Evolutionary conservation across 2,329 filamentous ascomycete species (phyloP).

Genomic region (Stagonosporopsis rhizophila): DNA sequence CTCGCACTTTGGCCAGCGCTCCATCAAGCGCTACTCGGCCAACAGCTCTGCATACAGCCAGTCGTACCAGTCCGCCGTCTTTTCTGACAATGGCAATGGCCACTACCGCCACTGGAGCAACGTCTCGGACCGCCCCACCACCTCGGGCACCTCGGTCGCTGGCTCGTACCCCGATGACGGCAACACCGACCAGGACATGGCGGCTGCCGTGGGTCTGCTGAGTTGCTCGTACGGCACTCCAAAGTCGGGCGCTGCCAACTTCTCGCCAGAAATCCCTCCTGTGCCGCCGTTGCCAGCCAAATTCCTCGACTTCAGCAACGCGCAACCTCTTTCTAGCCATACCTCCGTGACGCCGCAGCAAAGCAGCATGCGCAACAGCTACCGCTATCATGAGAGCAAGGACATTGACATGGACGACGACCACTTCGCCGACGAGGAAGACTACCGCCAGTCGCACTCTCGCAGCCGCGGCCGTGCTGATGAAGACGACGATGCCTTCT

Average conservation of each 20-base stretch:
- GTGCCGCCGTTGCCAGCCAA: slow-evolving; percentile 86
- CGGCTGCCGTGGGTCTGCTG: slow-evolving; percentile 86
- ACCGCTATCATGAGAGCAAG: slow-evolving; percentile 53
- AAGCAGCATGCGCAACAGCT: slow-evolving; percentile 69
- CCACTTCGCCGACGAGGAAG: slow-evolving; percentile 70
- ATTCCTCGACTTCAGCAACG: slow-evolving; percentile 70
- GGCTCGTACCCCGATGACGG: slow-evolving; percentile 77
- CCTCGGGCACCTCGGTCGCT: slow-evolving; percentile 65
- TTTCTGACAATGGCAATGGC: slow-evolving; percentile 58
- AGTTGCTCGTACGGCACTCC: slow-evolving; percentile 91
- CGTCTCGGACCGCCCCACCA: slow-evolving; percentile 75
- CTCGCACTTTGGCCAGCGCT: slow-evolving; percentile 43
- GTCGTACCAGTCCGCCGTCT: slow-evolving; percentile 79
- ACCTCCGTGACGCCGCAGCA: slow-evolving; percentile 63
- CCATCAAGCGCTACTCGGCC: slow-evolving; percentile 56
- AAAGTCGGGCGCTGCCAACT: slow-evolving; percentile 66
- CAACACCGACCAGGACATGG: slow-evolving; percentile 75
- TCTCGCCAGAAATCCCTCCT: slow-evolving; percentile 79
- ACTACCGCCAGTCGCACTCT: slow-evolving; percentile 58
- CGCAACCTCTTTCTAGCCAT: slow-evolving; percentile 61
- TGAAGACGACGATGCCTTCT: slow-evolving; percentile 94
- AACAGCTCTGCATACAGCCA: slow-evolving; percentile 66
- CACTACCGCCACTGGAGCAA: slow-evolving; percentile 75
- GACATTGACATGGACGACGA: slow-evolving; percentile 63
- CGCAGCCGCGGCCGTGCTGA: slow-evolving; percentile 69